phyloP scores from a whole-genome alignment of 108 stramenopile species.

The Cyclostephanos invisitatus region DNA sequence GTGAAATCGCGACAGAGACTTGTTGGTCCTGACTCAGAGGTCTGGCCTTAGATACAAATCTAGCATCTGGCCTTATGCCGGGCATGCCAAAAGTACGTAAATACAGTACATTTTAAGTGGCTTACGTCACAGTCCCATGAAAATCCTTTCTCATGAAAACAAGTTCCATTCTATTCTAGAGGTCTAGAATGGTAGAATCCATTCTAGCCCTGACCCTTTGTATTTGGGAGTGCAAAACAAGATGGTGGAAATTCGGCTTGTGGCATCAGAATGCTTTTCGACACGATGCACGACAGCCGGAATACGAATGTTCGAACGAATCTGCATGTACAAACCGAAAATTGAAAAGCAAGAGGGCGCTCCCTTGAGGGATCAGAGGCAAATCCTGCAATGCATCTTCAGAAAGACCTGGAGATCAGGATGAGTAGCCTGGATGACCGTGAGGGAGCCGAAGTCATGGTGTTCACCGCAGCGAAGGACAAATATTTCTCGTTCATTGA shows the following conservation, averaged over 20 bases:
- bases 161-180: too few species aligned
- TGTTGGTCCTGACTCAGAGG: too few species aligned
- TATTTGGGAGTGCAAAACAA: conserved; percentile 36
- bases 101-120: too few species aligned
- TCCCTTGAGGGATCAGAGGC: conserved; percentile 5
- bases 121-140: too few species aligned
- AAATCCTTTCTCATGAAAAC: too few species aligned
- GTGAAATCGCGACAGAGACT: too few species aligned
- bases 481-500: not conserved
- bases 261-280: not conserved
- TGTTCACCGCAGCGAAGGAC: conserved; percentile 42
- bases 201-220: too few species aligned
- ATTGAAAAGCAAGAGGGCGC: conserved; percentile 22
- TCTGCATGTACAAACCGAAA: conserved; percentile 44
- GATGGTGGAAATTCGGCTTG: conserved; percentile 23
- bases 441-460: conserved; percentile 38
- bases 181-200: too few species aligned
- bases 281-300: conserved; percentile 35
- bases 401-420: conserved; percentile 21
- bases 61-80: too few species aligned
- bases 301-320: conserved; percentile 37
- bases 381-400: conserved; percentile 17
- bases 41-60: too few species aligned
- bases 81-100: too few species aligned
- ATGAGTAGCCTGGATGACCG: conserved; percentile 20